Evolutionary conservation across 2,329 filamentous ascomycete species (phyloP), one percentile per base, ranked within the genome.

Genomic region (Chrysoporthe austroafricana): DNA sequence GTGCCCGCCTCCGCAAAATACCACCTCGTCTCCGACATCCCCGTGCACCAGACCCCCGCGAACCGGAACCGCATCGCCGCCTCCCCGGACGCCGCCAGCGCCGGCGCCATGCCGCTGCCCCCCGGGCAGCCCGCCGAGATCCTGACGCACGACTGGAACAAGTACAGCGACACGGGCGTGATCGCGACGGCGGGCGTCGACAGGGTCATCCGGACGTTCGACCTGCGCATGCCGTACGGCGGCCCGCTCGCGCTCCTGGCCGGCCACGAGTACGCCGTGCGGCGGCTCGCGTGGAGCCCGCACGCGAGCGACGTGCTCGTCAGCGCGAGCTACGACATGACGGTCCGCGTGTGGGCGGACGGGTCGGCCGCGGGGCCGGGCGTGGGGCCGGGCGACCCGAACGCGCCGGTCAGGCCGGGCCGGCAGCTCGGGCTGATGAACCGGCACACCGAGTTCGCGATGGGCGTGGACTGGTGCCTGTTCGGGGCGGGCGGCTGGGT

Each of bases 91-190:
- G 57, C 67, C 59, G 14, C n/a, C 42, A 3, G 39, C 18, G 57
- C 13, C 11, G 26, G 26, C 2, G 54, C 44, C 16, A 13, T 61
- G 32, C 73, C 71, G 39, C 76, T 72, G 68, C 77, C 75, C 62
- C 81, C 79, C 39, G 76, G 80, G 44, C 79, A 88, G n/a, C 93
- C 94, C 0, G 85, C 88, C 11, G 96, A 99, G 82, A 88, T 93
- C 48, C 86, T 99, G 43, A 97, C 94, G 0, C 96, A 98, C 79
- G 96, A 99, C 79, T 99, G 96, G 96, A 99, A 99, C 82, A 99
- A 99, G 80, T 99, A 99, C 80, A 88, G 91, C 50, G 89, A 94
- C 72, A 91, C 89, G 0, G 68, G 68, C 1, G 84, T 97, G 36
- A 83, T 99, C 65, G 96, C 96, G 0, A 93, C 93, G 0, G 96